phyloP scores from a whole-genome alignment of 176 grass and related monocot species.

The Oryza punctata region DNA sequence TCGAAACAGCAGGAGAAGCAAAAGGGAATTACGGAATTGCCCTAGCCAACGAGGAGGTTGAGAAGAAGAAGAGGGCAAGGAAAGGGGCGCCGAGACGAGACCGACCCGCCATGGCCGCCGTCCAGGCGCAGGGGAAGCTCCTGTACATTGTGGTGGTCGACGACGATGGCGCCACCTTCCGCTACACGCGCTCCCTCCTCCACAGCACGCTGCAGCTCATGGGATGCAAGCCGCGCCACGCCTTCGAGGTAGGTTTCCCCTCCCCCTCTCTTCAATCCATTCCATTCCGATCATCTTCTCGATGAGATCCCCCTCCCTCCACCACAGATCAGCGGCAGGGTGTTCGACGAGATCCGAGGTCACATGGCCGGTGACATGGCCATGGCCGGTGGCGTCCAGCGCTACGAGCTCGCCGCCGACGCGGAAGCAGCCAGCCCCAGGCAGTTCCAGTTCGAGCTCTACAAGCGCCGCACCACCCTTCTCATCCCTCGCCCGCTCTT shows the following conservation, averaged over 20 bases:
- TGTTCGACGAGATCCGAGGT: conserved; percentile 70
- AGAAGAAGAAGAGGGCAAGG: too few relatives aligned
- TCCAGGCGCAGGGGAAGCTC: conserved; percentile 40
- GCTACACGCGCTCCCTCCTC: conserved; percentile 84
- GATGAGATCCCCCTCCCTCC: background rate
- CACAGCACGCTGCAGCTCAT: conserved; percentile 90
- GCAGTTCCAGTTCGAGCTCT: conserved; percentile 80
- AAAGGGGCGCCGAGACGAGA: background rate
- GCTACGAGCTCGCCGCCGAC: conserved; percentile 43
- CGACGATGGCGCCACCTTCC: conserved; percentile 62
- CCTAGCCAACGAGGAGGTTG: too few relatives aligned
- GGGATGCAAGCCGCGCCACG: conserved; percentile 91
- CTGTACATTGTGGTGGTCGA: conserved; percentile 88
- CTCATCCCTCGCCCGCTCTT: conserved; percentile 68
- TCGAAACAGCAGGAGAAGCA: too few relatives aligned
- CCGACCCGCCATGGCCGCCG: conserved; percentile 44
- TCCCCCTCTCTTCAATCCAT: background rate
- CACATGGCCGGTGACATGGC: conserved; percentile 32
- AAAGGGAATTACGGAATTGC: too few relatives aligned
- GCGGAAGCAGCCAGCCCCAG: conserved; percentile 37
- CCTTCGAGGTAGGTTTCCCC: conserved; percentile 63
- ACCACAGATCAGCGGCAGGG: conserved; percentile 75
- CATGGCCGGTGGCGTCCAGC: conserved; percentile 24
- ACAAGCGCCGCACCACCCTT: conserved; percentile 78
- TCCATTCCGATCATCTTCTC: background rate